Evolutionary conservation across 129 eudicot species (phyloP), one percentile per base, ranked within the genome.

Genomic region (Centrapalus pauciflorus): DNA sequence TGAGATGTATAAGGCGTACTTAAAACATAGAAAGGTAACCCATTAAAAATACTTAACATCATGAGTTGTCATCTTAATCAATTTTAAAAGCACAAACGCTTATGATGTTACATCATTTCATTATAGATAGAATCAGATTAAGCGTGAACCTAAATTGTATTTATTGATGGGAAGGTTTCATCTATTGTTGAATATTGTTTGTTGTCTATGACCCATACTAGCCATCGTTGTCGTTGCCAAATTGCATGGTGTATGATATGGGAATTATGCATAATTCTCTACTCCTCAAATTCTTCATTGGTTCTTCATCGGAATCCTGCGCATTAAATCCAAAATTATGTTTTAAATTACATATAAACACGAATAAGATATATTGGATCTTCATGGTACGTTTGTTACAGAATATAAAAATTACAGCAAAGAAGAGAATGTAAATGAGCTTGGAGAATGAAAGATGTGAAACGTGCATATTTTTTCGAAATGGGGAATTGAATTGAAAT

Each of bases 161-260:
- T 7, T 32, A 33, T 59, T 71, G 52, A 82, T 33, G 72, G 84
- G 65, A 82, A 79, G 55, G 82, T 81, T 12, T 74, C 82, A 12
- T 84, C 78, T 17, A 82, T 60, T 14, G 54, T 5, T 4, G 54
- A 4, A 48, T 10, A 10, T 48, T 48, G 54, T 48, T 48, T 9
- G 85, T 77, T 2, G 85, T n/a, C n/a, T n/a, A 84, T 25, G 88
- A 88, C 94, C 94, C 82, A 45, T 86, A 85, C 64, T 85, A 82
- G 6, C 87, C 84, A 32, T 78, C 87, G 37, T 75, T 85, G 23
- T 85, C 82, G 69, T 70, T 81, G 34, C 78, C 87, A 11, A 85
- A 80, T 16, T 81, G 86, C 64, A 67, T 61, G 37, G 87, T 85
- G 76, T 84, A 81, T 7, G 87, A 78, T 62, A 85, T 46, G 14